These are phyloP conservation scores for Suillus weaverae DNA, from an alignment of 768 basidiomycete genomes.

Conservation along the genomic window DNA sequence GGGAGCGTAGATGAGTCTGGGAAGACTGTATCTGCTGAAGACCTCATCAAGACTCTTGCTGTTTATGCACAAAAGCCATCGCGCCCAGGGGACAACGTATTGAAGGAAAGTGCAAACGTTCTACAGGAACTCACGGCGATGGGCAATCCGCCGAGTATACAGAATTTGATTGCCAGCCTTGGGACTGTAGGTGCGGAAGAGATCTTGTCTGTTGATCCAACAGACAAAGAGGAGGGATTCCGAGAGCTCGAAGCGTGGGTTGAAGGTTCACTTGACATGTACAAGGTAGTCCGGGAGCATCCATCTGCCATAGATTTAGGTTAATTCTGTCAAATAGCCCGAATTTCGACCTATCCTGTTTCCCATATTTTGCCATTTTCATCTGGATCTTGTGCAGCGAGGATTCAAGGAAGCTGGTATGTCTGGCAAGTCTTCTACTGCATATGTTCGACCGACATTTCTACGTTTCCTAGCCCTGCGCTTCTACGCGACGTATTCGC, in stretches of 20 bases:
- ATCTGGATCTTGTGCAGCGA: slow-evolving; percentile 88
- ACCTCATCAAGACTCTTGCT: slow-evolving; percentile 55
- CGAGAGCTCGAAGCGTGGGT: slow-evolving; percentile 87
- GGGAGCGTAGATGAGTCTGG: slow-evolving; percentile 34
- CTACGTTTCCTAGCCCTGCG: slow-evolving; percentile 53
- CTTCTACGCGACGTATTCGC: slow-evolving; percentile 73
- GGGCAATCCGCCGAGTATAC: slow-evolving; percentile 71
- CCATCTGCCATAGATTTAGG: neutral
- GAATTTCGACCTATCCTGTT: slow-evolving; percentile 93
- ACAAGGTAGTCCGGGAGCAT: slow-evolving; percentile 54
- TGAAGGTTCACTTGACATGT: slow-evolving; percentile 89
- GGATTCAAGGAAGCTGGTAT: slow-evolving; percentile 89
- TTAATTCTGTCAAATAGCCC: slow-evolving; percentile 53
- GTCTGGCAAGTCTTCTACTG: slow-evolving; percentile 24
- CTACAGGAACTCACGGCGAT: slow-evolving; percentile 67
- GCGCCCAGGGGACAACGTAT: slow-evolving; percentile 64
- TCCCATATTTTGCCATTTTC: slow-evolving; percentile 97
- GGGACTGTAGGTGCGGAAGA: slow-evolving; percentile 82
- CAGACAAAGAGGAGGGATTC: slow-evolving; percentile 84
- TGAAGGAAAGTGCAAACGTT: slow-evolving; percentile 66
- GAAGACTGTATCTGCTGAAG: slow-evolving; percentile 48
- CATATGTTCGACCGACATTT: slow-evolving; percentile 8
- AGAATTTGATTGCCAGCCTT: slow-evolving; percentile 74
- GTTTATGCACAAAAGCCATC: slow-evolving; percentile 71
- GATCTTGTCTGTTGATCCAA: slow-evolving; percentile 76